Conservation (phyloP, 495 filamentous ascomycete genomes). For the Thermochaetoides thermophila region DNA sequence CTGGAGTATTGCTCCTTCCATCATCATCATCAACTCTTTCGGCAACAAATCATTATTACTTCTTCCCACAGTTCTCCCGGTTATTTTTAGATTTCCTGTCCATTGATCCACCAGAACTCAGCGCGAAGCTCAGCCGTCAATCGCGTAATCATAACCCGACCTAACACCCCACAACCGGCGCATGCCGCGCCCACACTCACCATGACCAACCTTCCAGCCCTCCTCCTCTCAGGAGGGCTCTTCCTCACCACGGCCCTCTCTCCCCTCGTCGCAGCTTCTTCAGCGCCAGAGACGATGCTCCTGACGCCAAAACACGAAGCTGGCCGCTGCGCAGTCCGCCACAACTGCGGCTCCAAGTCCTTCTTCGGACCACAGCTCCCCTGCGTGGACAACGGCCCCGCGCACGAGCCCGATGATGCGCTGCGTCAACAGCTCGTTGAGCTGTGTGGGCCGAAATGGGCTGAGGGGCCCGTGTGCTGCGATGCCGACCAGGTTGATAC, state of each 20-base stretch:
- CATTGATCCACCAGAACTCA: no score
- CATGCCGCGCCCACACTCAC: no score
- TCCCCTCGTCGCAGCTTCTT: slow-evolving; percentile 14
- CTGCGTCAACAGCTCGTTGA: slow-evolving; percentile 63
- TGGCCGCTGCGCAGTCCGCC: slow-evolving; percentile 82
- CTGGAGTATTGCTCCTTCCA: no score
- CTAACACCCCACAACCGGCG: no score
- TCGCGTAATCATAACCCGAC: no score
- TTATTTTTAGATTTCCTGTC: no score
- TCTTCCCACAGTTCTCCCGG: no score
- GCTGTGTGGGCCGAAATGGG: slow-evolving; percentile 79
- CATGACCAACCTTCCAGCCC: slow-evolving; percentile 19
- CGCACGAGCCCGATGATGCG: slow-evolving; percentile 52
- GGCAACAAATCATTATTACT: no score
- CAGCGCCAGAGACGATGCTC: no score
- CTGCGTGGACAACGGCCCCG: slow-evolving; percentile 83
- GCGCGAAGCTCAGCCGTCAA: no score
- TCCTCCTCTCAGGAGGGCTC: slow-evolving; percentile 23
- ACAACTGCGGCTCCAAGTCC: slow-evolving; percentile 77
- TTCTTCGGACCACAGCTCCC: slow-evolving; percentile 80
- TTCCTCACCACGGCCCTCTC: slow-evolving; percentile 20
- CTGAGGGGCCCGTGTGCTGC: slow-evolving; percentile 70
- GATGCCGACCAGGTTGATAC: slow-evolving; percentile 66
- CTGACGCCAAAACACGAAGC: slow-evolving; percentile 60
- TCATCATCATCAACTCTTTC: no score